These are phyloP conservation scores for Trichoderma afroharzianum DNA, from an alignment of 2,329 filamentous ascomycete species.

Conservation along the genomic window DNA sequence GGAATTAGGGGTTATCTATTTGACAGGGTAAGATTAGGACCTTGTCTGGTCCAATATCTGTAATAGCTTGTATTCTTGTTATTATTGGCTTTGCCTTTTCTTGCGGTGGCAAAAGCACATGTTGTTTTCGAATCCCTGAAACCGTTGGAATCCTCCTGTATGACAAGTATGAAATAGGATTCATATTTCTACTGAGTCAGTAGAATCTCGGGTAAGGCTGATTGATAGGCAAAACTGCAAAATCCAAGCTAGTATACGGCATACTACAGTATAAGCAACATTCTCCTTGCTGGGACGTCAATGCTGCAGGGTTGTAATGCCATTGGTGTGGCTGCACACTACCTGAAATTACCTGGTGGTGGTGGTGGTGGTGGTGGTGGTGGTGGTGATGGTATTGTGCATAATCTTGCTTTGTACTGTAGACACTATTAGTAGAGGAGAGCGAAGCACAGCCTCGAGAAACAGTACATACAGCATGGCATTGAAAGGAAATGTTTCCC, in stretches of 20 bases:
- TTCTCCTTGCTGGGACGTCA: background rate
- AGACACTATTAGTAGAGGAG: background rate
- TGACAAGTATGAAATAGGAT: background rate
- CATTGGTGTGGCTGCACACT: background rate
- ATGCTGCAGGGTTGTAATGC: background rate
- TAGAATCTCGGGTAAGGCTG: background rate
- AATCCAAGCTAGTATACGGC: background rate
- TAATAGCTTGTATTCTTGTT: background rate
- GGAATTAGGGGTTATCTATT: background rate
- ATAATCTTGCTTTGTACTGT: background rate
- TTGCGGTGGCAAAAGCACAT: background rate
- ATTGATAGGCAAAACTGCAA: background rate
- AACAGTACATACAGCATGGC: background rate
- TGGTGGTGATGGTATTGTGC: background rate
- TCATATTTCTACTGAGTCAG: background rate
- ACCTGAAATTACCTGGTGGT: background rate
- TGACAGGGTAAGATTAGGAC: background rate
- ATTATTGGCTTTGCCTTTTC: background rate
- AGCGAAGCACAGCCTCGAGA: background rate
- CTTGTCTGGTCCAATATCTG: background rate
- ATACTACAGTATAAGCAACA: no score
- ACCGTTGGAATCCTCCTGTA: background rate
- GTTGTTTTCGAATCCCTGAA: background rate
- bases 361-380: no score
- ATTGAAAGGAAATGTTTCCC: background rate